Conservation (phyloP, 2,329 filamentous ascomycete genomes). For the Talaromyces rugulosus region DNA sequence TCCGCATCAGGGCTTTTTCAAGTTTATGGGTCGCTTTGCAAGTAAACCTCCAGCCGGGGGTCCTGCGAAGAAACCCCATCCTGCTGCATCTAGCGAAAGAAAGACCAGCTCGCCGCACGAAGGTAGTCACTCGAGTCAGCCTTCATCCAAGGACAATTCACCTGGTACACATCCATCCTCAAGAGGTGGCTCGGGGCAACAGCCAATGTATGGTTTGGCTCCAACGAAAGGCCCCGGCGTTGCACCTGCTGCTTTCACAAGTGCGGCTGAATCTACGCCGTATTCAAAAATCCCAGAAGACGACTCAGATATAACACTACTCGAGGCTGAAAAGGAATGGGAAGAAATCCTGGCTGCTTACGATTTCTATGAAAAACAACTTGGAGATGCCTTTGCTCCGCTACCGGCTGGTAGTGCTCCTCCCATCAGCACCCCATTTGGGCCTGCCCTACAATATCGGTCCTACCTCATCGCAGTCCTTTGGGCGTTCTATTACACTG, state of each 20-base stretch:
- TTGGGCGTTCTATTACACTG: conserved; percentile 84
- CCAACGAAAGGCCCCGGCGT: conserved; percentile 36
- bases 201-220: conserved; percentile 48
- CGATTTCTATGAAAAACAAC: conserved; percentile 48
- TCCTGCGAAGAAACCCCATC: background rate
- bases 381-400: conserved; percentile 73
- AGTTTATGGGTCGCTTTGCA: conserved; percentile 31
- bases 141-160: background rate
- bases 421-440: conserved; percentile 69
- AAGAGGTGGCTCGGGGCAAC: background rate
- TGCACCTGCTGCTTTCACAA: conserved; percentile 51
- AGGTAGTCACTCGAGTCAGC: background rate
- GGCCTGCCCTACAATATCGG: conserved; percentile 72
- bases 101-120: background rate
- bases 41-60: conserved; percentile 10
- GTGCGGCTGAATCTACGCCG: conserved; percentile 23
- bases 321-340: conserved; percentile 75
- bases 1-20: conserved; percentile 48
- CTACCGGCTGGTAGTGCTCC: conserved; percentile 64
- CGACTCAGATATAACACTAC: conserved; percentile 61
- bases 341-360: conserved; percentile 45
- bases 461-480: conserved; percentile 83
- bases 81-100: background rate
- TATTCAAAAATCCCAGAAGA: conserved; percentile 42
- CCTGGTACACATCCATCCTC: background rate